Percentiles rank a stretch among this genome's conserved stretches.
Conservation (phyloP, 2,329 filamentous ascomycete genomes). For the Amesomyces nigricolor region DNA sequence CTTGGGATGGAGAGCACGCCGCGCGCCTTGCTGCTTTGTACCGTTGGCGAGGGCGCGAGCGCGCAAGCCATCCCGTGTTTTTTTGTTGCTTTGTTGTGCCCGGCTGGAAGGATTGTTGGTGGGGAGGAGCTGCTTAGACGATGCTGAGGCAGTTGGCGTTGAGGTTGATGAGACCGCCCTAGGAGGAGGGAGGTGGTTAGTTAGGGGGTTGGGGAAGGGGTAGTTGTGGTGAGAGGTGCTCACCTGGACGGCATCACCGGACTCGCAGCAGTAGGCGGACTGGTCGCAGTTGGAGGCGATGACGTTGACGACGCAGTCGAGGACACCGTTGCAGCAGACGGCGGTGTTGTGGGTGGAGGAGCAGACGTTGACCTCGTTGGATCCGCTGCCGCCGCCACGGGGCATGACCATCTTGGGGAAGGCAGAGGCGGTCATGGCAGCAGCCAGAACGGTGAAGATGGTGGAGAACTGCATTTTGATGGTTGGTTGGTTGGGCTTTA, state of each 20-base stretch:
- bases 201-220: background rate
- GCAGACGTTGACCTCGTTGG: background rate
- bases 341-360: background rate
- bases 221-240: background rate
- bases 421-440: slow-evolving; percentile 19
- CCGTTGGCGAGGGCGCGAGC: background rate
- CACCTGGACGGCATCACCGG: background rate
- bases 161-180: slow-evolving; percentile 13
- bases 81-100: background rate
- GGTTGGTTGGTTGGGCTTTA: slow-evolving; percentile 4
- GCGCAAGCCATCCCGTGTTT: slow-evolving; percentile 1
- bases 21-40: background rate
- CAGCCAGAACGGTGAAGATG: slow-evolving; percentile 18
- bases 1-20: background rate
- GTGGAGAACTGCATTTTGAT: slow-evolving; percentile 21
- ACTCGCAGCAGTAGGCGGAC: slow-evolving; percentile 16
- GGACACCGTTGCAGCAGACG: slow-evolving; percentile 16
- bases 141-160: slow-evolving; percentile 7
- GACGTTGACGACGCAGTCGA: background rate
- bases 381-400: background rate
- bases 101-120: background rate
- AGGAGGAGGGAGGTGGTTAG: background rate
- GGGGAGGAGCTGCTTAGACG: background rate
- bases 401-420: slow-evolving; percentile 1
- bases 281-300: slow-evolving; percentile 4